A percentile compares a stretch with the other conserved stretches of the same genome.
Conservation (phyloP, 345 rosid species). For the Salix viminalis region DNA sequence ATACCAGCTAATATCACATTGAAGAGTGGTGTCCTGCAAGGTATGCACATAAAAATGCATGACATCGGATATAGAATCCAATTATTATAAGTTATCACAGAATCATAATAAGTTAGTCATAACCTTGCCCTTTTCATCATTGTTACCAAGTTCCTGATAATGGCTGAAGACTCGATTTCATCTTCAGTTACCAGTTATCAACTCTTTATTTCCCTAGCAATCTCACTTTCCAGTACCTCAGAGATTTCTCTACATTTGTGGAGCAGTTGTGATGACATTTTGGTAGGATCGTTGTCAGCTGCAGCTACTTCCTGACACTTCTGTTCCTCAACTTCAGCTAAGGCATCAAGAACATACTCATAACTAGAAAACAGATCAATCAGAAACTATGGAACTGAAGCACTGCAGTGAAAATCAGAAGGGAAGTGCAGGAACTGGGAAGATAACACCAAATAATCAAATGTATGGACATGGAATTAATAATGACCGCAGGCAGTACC, state of each 20-base stretch:
- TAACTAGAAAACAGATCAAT: neutral
- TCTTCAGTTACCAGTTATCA: neutral
- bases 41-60: neutral
- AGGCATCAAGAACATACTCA: neutral
- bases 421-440: neutral
- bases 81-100: neutral
- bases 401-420: neutral
- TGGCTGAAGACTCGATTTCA: neutral
- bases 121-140: neutral
- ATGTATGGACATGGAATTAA: neutral
- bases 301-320: neutral
- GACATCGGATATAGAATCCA: neutral
- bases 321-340: neutral
- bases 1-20: neutral
- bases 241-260: neutral
- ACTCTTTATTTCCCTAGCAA: neutral
- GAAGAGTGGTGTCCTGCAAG: neutral
- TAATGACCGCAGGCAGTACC: neutral
- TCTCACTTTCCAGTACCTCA: neutral
- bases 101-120: neutral
- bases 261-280: neutral
- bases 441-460: neutral
- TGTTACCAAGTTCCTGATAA: neutral
- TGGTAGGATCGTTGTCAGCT: neutral
- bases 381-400: neutral